Evolutionary conservation across 768 basidiomycete species (phyloP).

Genomic region (Tulasnella sp.): DNA sequence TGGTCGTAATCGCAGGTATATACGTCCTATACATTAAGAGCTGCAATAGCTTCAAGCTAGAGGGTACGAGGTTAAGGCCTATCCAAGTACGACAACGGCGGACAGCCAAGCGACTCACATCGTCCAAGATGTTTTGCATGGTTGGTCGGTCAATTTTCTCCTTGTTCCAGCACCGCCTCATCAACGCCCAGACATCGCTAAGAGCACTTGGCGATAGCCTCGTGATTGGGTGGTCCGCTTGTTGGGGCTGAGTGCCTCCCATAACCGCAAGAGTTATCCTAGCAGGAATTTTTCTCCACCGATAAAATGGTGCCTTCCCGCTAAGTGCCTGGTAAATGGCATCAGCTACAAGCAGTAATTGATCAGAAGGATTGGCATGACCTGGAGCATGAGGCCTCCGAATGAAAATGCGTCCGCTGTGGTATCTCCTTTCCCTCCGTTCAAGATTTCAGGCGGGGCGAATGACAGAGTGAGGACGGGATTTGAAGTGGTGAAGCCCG

Average conservation of each 20-base stretch:
- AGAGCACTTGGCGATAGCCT: not conserved
- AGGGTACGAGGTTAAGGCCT: not conserved
- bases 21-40: not conserved
- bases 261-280: not conserved
- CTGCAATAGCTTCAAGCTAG: not conserved
- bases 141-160: not conserved
- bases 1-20: no score
- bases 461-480: conserved; percentile 12
- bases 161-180: conserved; percentile 5
- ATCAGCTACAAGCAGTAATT: not conserved
- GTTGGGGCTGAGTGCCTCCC: not conserved
- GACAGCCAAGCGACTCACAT: not conserved
- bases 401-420: conserved; percentile 15
- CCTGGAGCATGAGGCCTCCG: not conserved
- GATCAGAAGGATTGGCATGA: not conserved
- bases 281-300: not conserved
- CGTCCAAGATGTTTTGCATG: not conserved
- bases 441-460: conserved; percentile 15
- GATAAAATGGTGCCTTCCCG: not conserved
- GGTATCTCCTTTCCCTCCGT: conserved; percentile 1
- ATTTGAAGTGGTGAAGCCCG: conserved; percentile 15
- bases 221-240: not conserved
- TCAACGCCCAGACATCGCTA: not conserved
- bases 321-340: not conserved
- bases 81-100: not conserved